Conservation (phyloP, 371 early-diverging fungal genomes). For the Mortierella sp. region DNA sequence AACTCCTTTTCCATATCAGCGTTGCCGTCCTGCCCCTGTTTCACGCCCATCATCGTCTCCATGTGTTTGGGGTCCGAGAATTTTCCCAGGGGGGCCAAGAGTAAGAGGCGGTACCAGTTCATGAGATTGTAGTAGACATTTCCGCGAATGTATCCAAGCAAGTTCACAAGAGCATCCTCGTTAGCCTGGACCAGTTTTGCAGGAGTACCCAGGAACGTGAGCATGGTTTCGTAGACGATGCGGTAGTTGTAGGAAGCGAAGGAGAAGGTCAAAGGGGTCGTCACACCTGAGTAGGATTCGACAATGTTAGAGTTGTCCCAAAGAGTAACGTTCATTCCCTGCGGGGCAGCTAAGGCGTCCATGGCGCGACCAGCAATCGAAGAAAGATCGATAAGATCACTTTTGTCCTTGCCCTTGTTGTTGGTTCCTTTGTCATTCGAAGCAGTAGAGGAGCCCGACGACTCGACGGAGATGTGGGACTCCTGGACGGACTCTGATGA, state of each 20-base stretch:
- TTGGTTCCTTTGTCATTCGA: conserved; percentile 10
- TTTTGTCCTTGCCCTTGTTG: conserved; percentile 25
- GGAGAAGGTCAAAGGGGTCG: conserved; percentile 51
- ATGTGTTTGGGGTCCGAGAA: conserved; percentile 56
- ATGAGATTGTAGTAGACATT: conserved; percentile 55
- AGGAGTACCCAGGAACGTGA: conserved; percentile 47
- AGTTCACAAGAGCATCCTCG: conserved; percentile 45
- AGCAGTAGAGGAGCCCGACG: conserved; percentile 6
- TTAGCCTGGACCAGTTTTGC: conserved; percentile 35
- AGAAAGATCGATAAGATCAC: conserved; percentile 23
- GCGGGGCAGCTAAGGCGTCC: conserved; percentile 41
- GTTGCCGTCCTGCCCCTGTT: conserved; percentile 49
- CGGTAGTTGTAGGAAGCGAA: conserved; percentile 55
- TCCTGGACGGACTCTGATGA: conserved; percentile 10
- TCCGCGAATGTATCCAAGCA: conserved; percentile 51
- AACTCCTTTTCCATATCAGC: conserved; percentile 51
- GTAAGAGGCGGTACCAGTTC: conserved; percentile 54
- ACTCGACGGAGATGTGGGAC: conserved; percentile 15
- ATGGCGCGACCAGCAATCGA: conserved; percentile 43
- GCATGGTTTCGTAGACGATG: conserved; percentile 54
- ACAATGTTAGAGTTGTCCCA: conserved; percentile 56
- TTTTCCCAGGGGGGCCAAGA: conserved; percentile 50
- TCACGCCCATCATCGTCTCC: conserved; percentile 57
- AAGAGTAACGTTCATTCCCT: conserved; percentile 52
- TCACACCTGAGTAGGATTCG: conserved; percentile 54